phyloP scores from a whole-genome alignment of 495 filamentous ascomycete genomes.

The Glarea lozoyensis region DNA sequence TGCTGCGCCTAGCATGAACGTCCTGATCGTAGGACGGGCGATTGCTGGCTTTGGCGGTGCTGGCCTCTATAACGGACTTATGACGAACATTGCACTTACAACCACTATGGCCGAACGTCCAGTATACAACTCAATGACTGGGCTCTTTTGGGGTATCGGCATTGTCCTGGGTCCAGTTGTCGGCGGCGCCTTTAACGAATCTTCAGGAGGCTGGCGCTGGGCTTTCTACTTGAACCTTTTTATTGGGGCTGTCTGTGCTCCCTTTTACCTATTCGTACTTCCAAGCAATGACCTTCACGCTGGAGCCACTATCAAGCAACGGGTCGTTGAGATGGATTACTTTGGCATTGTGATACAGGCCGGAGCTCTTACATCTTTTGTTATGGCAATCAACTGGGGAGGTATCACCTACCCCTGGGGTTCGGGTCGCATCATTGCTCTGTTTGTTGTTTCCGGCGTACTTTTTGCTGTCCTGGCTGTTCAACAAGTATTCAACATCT shows the following conservation, averaged over 20 bases:
- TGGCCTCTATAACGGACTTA: constrained; percentile 42
- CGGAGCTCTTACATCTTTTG: constrained; percentile 31
- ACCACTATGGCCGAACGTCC: constrained; percentile 36
- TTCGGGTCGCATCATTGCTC: constrained; percentile 40
- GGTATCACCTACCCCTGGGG: constrained; percentile 46
- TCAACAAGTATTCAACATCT: constrained; percentile 42
- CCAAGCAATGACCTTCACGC: constrained; percentile 38
- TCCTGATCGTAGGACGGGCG: constrained; percentile 44
- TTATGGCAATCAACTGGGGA: constrained; percentile 48
- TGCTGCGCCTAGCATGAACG: constrained; percentile 39
- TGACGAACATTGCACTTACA: constrained; percentile 34
- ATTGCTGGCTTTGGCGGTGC: constrained; percentile 34
- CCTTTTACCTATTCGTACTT: constrained; percentile 47
- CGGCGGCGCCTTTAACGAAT: constrained; percentile 53
- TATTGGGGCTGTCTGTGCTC: constrained; percentile 43
- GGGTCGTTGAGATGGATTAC: constrained; percentile 34
- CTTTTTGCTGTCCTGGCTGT: constrained; percentile 37
- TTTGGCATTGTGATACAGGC: constrained; percentile 35
- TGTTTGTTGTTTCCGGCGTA: constrained; percentile 42
- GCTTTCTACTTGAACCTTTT: constrained; percentile 70
- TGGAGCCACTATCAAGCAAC: constrained; percentile 25
- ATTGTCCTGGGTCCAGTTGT: constrained; percentile 50
- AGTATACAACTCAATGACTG: constrained; percentile 33
- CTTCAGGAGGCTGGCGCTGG: constrained; percentile 53
- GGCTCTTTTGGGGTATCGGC: constrained; percentile 41